Evolutionary conservation across 495 filamentous ascomycete species (phyloP).

Genomic region (Xylaria bambusicola): DNA sequence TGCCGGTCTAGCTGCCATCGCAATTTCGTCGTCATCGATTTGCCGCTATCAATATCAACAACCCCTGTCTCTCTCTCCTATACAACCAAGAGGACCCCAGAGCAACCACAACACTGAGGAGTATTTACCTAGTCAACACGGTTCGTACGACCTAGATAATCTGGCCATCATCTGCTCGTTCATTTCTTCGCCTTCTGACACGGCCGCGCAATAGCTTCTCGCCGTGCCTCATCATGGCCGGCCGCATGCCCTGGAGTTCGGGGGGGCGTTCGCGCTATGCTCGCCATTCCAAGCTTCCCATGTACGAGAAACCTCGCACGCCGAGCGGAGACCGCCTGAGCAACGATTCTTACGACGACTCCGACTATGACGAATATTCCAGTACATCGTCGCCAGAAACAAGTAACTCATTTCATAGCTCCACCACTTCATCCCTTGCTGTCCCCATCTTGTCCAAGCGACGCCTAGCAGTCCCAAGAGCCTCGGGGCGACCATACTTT

Average conservation of each 20-base stretch:
- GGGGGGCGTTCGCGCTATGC: constrained; percentile 37
- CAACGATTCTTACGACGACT: constrained; percentile 44
- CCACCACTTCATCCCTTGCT: constrained; percentile 50
- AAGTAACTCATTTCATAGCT: constrained; percentile 50
- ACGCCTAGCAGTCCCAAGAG: constrained; percentile 38
- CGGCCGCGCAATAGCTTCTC: not conserved
- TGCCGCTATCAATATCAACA: too few species aligned
- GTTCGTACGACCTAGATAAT: not conserved
- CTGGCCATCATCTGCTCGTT: not conserved
- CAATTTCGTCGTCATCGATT: constrained; percentile 8
- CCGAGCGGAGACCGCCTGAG: constrained; percentile 45
- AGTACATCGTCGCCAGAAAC: constrained; percentile 45
- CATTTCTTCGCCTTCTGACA: constrained; percentile 6
- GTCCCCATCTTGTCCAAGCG: constrained; percentile 57
- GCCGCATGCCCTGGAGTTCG: constrained; percentile 26
- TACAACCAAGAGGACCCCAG: not conserved
- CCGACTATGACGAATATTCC: constrained; percentile 45
- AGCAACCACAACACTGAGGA: constrained; percentile 4
- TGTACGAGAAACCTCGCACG: constrained; percentile 41
- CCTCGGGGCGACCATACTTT: constrained; percentile 44
- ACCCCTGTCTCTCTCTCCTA: not conserved
- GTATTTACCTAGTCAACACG: not conserved
- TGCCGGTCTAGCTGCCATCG: constrained; percentile 3
- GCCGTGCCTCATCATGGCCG: constrained; percentile 29
- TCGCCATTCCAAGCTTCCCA: constrained; percentile 41